Evolutionary conservation across 768 basidiomycete species (phyloP).

Genomic region (Xerocomellus chrysenteron): DNA sequence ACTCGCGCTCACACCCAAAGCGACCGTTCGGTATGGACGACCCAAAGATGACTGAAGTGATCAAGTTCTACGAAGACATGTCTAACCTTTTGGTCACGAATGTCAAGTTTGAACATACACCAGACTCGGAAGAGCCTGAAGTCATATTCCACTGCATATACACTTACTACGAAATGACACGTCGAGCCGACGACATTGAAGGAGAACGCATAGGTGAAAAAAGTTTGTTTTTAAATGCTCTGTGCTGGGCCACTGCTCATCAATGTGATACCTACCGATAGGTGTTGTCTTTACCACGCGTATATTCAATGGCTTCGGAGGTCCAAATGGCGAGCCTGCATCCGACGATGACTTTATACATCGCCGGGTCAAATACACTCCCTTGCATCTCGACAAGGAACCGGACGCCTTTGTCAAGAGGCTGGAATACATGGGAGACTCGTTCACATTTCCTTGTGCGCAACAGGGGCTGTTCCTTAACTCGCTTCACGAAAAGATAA

Average conservation of each 20-base stretch:
- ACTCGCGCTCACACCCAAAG: conserved; percentile 33
- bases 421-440: conserved; percentile 57
- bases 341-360: conserved; percentile 34
- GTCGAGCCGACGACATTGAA: conserved; percentile 29
- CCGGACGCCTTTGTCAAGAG: conserved; percentile 50
- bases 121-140: conserved; percentile 37
- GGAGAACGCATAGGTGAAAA: conserved; percentile 38
- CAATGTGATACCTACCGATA: conserved; percentile 25
- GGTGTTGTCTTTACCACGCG: conserved; percentile 62
- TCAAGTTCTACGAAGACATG: conserved; percentile 82
- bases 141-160: conserved; percentile 71
- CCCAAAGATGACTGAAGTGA: conserved; percentile 56
- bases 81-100: conserved; percentile 74
- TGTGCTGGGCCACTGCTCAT: neutral
- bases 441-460: conserved; percentile 67
- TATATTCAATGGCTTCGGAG: conserved; percentile 40
- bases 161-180: conserved; percentile 42
- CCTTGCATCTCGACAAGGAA: conserved; percentile 65
- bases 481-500: conserved; percentile 55
- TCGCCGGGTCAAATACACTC: conserved; percentile 52
- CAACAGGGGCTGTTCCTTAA: conserved; percentile 69
- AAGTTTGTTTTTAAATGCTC: conserved; percentile 17
- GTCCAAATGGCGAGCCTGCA: conserved; percentile 32
- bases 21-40: conserved; percentile 45
- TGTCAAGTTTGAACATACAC: conserved; percentile 46